Base-by-base conservation (phyloP, 129 eudicot species). In the Oenanthe sinensis region DNA sequence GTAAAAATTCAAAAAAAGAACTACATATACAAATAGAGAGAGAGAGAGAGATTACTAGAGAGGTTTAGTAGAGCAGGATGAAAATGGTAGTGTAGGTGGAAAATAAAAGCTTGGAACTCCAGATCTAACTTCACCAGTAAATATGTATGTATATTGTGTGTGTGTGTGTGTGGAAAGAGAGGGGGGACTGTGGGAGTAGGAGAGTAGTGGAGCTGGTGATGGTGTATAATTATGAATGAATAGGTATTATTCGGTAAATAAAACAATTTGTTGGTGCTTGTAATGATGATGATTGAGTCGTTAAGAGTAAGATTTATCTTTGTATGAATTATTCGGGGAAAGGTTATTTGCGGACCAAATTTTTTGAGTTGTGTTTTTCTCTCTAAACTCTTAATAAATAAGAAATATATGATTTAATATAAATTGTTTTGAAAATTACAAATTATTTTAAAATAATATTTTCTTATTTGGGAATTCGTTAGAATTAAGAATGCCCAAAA, bases 41-140 rank as follows among this genome's bases (percentile, higher is more conserved):
- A 48, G 16, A 49, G 26, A 58, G 67, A 58, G 26, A 19, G 26
- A 5, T 48, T 14, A 48, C 52, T 8, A 2, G 5, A 48, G 13
- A 48, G 52, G 8, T 48, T 39, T 39, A 3, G 46, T 13, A n/a
- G 12, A 4, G 74, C 3, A 14, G 45, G n/a, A n/a, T 42, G 52
- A 28, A 26, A 55, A 5, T 39, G 71, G 79, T 20, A n/a, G 50
- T 54, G 79, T 12, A 10, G 33, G 33, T n/a, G 6, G 68, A 75
- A 75, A 75, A 48, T 26, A 2, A 22, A 58, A 55, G 37, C 50
- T 77, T 77, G 19, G 22, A 58, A 77, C 50, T 77, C 55, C 79
- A 58, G 79, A 77, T 77, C 79, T 77, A 52, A 77, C 28, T 50
- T 54, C 5, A 60, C 15, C 15, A 13, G 6, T 24, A 8, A 8